phyloP scores from a whole-genome alignment of 1,284 basidiomycete genomes.

The Cystobasidium sp. region DNA sequence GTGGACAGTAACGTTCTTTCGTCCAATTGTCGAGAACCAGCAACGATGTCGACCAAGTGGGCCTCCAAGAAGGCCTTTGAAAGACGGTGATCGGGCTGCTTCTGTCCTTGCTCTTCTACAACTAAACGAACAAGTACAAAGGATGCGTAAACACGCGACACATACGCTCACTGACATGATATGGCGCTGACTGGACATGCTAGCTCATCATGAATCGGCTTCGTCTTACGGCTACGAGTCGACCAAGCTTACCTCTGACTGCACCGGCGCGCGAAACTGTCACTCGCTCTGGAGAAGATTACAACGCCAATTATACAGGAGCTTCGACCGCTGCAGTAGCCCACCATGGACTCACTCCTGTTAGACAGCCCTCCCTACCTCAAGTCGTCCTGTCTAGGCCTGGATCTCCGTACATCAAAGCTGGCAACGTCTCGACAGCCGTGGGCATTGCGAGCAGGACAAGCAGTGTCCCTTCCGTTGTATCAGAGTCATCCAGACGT shows the following conservation, averaged over 20 bases:
- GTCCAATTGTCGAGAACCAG: neutral
- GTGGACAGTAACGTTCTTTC: neutral
- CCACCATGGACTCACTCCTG: neutral
- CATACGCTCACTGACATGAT: neutral
- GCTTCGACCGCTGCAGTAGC: neutral
- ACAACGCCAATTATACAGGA: too few relatives aligned
- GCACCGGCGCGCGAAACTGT: slow-evolving; percentile 10
- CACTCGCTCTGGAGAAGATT: neutral
- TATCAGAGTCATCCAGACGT: neutral
- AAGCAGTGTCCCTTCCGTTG: neutral
- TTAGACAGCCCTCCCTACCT: neutral
- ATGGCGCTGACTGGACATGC: neutral
- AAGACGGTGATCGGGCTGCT: neutral
- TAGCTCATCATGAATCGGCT: neutral
- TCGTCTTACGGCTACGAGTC: neutral
- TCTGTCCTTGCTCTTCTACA: neutral
- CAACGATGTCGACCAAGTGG: too few relatives aligned
- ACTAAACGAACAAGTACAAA: too few relatives aligned
- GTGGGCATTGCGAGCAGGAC: neutral
- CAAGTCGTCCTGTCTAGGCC: neutral
- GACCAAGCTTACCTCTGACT: slow-evolving; percentile 10
- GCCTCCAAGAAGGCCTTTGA: neutral
- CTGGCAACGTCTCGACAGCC: too few relatives aligned
- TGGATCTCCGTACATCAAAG: neutral
- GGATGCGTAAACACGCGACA: neutral